Evolutionary conservation across 441 rosid genomes (phyloP), one percentile per base, ranked within the genome.

Genomic region (Raphanus hybrid): DNA sequence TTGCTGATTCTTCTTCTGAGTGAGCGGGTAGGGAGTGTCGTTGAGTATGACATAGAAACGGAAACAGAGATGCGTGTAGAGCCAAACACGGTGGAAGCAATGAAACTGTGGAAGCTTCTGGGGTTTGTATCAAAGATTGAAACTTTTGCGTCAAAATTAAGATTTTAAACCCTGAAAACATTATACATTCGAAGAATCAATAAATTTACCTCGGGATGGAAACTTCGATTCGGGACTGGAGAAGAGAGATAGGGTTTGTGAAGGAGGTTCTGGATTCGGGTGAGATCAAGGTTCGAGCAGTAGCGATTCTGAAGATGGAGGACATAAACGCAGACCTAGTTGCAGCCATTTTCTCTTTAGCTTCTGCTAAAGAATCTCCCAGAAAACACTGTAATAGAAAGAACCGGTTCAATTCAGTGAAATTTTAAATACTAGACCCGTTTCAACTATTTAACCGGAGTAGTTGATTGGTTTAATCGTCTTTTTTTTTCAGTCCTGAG

Each of bases 1-100:
- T 88, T 91, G 80, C 83, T 88, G 58, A 52, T 82, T 68, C 99
- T 88, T 50, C 85, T 90, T 70, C 93, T 80, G 52, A 74, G 87
- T 1, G 94, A 86, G 72, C 96, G 88, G 1, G 96, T 82, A 6
- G 79, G 83, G 16, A 81, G 55, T 67, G 69, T 80, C 10, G 89
- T 87, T 23, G 97, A 89, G 84, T 85, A 86, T 68, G 70, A 78
- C 9, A 72, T 79, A 78, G 63, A 68, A 9, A 78, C 66, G 9
- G 81, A 78, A 41, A 73, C 57, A 20, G 23, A 20, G 39, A 32
- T 74, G 59, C 64, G 91, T 79, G 76, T 87, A 67, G 96, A 64
- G 64, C 14, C 27, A 35, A 64, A 15, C 14, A 77, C 75, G 60
- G 93, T 86, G 3, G 90, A 87, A 10, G 90, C 90, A 74, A 84